Evolutionary conservation across 345 rosid species (phyloP).

Genomic region (Bretschneidera sinensis): DNA sequence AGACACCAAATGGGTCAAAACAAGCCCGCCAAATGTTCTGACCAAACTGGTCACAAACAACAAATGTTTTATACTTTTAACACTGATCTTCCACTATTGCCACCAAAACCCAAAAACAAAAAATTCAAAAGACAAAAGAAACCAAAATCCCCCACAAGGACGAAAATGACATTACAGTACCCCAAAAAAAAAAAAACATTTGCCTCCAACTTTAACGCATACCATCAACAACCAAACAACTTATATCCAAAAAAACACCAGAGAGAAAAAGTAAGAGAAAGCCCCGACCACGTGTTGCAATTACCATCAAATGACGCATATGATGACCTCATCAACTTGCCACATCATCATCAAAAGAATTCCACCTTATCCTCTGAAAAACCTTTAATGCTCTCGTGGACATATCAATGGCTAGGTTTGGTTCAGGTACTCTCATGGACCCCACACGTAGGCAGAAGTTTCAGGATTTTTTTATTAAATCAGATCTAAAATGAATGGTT

Average conservation of each 20-base stretch:
- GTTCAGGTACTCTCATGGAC: constrained; percentile 16
- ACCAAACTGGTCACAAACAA: too few relatives aligned
- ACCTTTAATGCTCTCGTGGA: constrained; percentile 17
- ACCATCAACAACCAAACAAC: background rate
- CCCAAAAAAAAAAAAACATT: too few relatives aligned
- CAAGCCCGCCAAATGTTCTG: too few relatives aligned
- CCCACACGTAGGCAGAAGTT: constrained; percentile 8
- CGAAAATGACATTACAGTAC: background rate
- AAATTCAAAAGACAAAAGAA: too few relatives aligned
- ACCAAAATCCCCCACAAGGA: too few relatives aligned
- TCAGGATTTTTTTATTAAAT: too few relatives aligned
- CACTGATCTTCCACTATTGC: too few relatives aligned
- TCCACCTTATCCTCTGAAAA: constrained; percentile 22
- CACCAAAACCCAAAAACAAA: too few relatives aligned
- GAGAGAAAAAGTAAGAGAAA: background rate
- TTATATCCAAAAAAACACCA: background rate
- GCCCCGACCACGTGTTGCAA: constrained; percentile 5
- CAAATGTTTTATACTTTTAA: too few relatives aligned
- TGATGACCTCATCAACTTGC: constrained; percentile 7
- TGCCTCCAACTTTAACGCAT: background rate
- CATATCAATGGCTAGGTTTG: background rate
- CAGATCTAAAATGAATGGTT: too few relatives aligned
- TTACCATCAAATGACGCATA: background rate
- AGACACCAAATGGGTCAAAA: too few relatives aligned
- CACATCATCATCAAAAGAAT: constrained; percentile 17